Conservation (phyloP, 176 grass and related monocot genomes). For the Raddia guianensis region DNA sequence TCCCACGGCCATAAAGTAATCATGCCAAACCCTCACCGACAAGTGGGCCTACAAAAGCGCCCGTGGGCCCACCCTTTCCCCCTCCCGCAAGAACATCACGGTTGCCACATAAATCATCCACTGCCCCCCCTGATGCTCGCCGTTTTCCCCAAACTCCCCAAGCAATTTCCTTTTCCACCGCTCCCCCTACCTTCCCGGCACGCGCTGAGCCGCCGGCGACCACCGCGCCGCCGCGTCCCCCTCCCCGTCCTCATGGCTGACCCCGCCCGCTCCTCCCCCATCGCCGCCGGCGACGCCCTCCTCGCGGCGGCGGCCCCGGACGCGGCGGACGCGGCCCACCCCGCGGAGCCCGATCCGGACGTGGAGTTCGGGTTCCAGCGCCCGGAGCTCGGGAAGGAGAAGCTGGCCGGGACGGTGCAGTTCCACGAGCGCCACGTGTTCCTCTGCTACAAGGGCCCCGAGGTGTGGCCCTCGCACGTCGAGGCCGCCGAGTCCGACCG, state of each 20-base stretch:
- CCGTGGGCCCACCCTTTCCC: slow-evolving; percentile 13
- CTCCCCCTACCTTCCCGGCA: neutral
- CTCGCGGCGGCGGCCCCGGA: slow-evolving; percentile 32
- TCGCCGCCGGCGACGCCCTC: slow-evolving; percentile 42
- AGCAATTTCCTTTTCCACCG: slow-evolving; percentile 35
- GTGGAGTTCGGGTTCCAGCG: slow-evolving; percentile 79
- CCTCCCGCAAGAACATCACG: slow-evolving; percentile 46
- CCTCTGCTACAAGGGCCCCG: slow-evolving; percentile 92
- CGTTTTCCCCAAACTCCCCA: slow-evolving; percentile 38
- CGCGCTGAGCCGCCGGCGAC: slow-evolving; percentile 31
- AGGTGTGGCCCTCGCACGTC: slow-evolving; percentile 74
- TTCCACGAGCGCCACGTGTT: slow-evolving; percentile 87
- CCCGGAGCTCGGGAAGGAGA: slow-evolving; percentile 62
- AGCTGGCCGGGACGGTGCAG: slow-evolving; percentile 74
- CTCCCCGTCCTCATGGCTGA: slow-evolving; percentile 55
- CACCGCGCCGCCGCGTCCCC: neutral
- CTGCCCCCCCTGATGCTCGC: neutral
- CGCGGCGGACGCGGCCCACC: slow-evolving; percentile 30
- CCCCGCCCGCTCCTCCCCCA: slow-evolving; percentile 49
- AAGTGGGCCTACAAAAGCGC: neutral
- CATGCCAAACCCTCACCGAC: neutral
- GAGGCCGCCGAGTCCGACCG: slow-evolving; percentile 83
- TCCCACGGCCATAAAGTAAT: neutral
- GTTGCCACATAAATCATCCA: slow-evolving; percentile 21
- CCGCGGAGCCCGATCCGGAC: slow-evolving; percentile 40